Conservation (phyloP, 208 protist genomes). For the Ichthyophonus hoferi region DNA sequence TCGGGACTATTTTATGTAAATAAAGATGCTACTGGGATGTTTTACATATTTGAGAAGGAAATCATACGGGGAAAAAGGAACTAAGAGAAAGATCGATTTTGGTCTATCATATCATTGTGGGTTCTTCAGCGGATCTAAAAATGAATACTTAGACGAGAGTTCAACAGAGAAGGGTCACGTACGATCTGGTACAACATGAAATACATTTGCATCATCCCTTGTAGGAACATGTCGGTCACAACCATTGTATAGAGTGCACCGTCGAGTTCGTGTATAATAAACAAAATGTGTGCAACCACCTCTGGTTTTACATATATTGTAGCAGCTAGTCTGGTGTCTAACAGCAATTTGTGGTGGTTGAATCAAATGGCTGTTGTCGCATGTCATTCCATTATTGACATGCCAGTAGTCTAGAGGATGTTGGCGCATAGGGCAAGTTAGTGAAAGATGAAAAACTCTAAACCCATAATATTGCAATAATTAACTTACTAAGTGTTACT, state of each 20-base stretch:
- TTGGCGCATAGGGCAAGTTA: neutral
- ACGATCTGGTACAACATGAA: neutral
- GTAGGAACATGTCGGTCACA: neutral
- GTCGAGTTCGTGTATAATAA: neutral
- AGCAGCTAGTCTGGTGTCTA: neutral
- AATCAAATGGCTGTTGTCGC: neutral
- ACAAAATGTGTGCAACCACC: neutral
- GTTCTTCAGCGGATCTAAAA: neutral
- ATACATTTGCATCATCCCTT: neutral
- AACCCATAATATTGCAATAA: too few species aligned
- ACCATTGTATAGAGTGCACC: neutral
- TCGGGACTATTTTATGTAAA: too few species aligned
- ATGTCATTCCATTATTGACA: neutral
- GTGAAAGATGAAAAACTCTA: too few species aligned
- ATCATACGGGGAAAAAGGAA: neutral
- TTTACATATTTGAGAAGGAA: neutral
- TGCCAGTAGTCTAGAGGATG: neutral
- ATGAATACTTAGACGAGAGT: neutral
- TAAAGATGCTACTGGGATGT: too few species aligned
- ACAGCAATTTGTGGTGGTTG: neutral
- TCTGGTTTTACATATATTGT: neutral
- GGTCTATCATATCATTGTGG: too few species aligned
- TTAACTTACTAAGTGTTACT: too few species aligned
- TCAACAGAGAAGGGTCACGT: neutral
- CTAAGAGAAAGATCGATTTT: neutral